These are phyloP conservation scores for Turritis glabra DNA, from an alignment of 345 rosid genomes.

Conservation along the genomic window DNA sequence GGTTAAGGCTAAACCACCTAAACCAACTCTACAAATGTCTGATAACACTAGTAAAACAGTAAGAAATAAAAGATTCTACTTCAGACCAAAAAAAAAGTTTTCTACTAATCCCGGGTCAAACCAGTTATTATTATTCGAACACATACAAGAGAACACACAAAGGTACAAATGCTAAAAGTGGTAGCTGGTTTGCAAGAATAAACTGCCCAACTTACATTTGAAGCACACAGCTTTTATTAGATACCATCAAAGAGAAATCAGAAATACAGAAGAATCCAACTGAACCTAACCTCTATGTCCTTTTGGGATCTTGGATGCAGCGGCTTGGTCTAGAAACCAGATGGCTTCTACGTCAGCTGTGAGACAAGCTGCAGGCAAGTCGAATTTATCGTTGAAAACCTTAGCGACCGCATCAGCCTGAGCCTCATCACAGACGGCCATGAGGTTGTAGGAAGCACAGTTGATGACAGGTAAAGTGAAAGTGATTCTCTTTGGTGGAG, in stretches of 20 bases:
- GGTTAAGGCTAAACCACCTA: no score
- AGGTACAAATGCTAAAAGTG: not conserved
- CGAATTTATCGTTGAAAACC: slow-evolving; percentile 42
- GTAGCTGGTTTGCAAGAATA: not conserved
- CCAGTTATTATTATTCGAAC: no score
- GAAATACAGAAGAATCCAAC: not conserved
- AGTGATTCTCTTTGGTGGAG: slow-evolving; percentile 78
- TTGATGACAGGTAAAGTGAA: slow-evolving; percentile 84
- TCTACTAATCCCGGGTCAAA: no score
- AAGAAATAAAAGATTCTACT: no score
- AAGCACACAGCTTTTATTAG: not conserved
- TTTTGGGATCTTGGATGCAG: slow-evolving; percentile 51
- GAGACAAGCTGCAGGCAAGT: slow-evolving; percentile 61
- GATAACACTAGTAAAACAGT: no score
- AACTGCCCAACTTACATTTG: not conserved
- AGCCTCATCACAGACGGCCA: slow-evolving; percentile 63
- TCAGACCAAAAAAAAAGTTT: no score
- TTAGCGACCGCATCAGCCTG: slow-evolving; percentile 59
- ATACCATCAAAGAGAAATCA: slow-evolving; percentile 35
- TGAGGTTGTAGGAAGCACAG: slow-evolving; percentile 63
- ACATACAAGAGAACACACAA: no score
- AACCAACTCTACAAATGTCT: no score
- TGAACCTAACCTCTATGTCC: not conserved
- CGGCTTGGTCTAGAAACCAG: slow-evolving; percentile 75
- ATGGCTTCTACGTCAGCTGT: slow-evolving; percentile 64